phyloP scores from a whole-genome alignment of 2,329 filamentous ascomycete genomes.

The Chrysoporthe cubensis region DNA sequence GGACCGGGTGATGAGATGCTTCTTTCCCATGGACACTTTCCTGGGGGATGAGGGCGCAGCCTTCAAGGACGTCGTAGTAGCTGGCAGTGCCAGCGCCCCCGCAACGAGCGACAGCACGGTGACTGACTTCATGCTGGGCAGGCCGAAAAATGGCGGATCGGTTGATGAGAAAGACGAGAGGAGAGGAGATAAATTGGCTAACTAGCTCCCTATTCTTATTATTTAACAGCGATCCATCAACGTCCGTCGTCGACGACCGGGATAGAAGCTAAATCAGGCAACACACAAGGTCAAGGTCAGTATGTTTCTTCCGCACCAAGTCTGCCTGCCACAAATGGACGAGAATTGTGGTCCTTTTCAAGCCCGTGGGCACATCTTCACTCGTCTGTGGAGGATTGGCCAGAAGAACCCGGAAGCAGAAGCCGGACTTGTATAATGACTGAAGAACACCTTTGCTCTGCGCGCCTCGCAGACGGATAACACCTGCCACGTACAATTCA shows the following conservation, averaged over 20 bases:
- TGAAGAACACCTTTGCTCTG: background rate
- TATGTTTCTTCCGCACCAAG: background rate
- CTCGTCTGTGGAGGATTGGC: background rate
- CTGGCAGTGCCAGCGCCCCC: conserved; percentile 20
- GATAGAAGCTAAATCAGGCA: background rate
- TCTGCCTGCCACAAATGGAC: conserved; percentile 10
- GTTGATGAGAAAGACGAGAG: background rate
- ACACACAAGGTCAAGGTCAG: background rate
- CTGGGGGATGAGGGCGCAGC: background rate
- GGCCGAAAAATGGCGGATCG: too few relatives aligned
- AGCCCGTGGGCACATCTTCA: background rate
- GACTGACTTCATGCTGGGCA: conserved; percentile 15
- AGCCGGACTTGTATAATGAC: background rate
- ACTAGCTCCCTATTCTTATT: background rate
- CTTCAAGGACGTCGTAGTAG: background rate
- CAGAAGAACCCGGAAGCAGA: too few relatives aligned
- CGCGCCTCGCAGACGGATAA: background rate
- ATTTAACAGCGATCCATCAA: background rate
- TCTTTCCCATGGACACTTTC: conserved; percentile 18
- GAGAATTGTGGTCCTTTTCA: background rate
- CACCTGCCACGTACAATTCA: conserved; percentile 18
- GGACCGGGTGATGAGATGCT: conserved; percentile 14
- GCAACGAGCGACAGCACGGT: conserved; percentile 16
- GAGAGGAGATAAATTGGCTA: too few relatives aligned
- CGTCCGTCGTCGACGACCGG: background rate